Percentiles rank a stretch among this genome's conserved stretches.
These are phyloP conservation scores for Diaporthe batatas DNA, from an alignment of 2,329 filamentous ascomycete species.

Conservation along the genomic window DNA sequence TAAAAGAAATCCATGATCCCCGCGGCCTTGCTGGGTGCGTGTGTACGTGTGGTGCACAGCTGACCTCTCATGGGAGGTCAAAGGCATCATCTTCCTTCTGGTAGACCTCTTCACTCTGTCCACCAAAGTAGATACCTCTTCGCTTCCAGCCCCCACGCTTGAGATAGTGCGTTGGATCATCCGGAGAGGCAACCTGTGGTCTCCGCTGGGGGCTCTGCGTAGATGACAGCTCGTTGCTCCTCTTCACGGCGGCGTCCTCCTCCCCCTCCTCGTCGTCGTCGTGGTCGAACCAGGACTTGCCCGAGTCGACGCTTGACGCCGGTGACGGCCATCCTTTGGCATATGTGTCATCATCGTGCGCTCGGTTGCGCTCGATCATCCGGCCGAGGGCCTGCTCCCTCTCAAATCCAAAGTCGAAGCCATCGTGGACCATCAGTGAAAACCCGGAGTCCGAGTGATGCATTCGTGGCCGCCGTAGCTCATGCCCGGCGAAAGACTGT, in stretches of 20 bases:
- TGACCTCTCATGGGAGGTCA: slow-evolving; percentile 41
- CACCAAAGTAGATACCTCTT: slow-evolving; percentile 51
- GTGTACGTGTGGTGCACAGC: neutral
- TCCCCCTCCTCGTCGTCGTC: slow-evolving; percentile 12
- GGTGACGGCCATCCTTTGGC: slow-evolving; percentile 40
- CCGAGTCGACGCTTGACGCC: slow-evolving; percentile 42
- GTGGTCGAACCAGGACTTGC: slow-evolving; percentile 41
- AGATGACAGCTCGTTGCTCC: slow-evolving; percentile 32
- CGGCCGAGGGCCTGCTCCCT: slow-evolving; percentile 33
- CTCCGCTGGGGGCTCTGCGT: slow-evolving; percentile 43
- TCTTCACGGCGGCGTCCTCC: slow-evolving; percentile 34
- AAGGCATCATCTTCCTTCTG: slow-evolving; percentile 49
- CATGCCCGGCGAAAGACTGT: slow-evolving; percentile 34
- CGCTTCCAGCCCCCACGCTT: slow-evolving; percentile 55
- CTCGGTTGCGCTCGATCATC: slow-evolving; percentile 21
- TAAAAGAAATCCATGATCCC: neutral
- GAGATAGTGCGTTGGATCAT: slow-evolving; percentile 48
- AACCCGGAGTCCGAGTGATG: slow-evolving; percentile 43
- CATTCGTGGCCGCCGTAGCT: slow-evolving; percentile 27
- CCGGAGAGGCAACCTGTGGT: slow-evolving; percentile 42
- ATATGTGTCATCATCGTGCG: slow-evolving; percentile 34
- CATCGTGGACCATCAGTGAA: slow-evolving; percentile 48
- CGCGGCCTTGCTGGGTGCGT: neutral
- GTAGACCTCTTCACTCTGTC: slow-evolving; percentile 38
- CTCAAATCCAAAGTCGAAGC: slow-evolving; percentile 53